A percentile compares a stretch with the other conserved stretches of the same genome.
Conservation (phyloP, 2,329 filamentous ascomycete genomes). For the Alternaria infectoria region DNA sequence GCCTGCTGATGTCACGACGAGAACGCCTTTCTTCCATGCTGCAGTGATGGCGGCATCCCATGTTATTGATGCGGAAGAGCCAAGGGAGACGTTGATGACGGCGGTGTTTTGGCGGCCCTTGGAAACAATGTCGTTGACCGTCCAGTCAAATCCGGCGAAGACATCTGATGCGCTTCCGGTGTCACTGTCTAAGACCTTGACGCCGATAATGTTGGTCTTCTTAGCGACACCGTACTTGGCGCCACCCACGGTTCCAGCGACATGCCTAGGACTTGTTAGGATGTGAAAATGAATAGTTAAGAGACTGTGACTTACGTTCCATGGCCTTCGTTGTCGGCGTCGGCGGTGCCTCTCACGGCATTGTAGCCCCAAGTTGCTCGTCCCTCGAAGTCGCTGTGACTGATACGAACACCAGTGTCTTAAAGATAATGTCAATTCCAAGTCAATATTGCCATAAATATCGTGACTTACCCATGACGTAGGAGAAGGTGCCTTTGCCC, state of each 20-base stretch:
- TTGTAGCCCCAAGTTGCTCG: conserved; percentile 41
- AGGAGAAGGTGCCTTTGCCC: conserved; percentile 47
- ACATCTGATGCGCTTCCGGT: conserved; percentile 30
- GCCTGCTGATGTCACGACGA: conserved; percentile 45
- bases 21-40: conserved; percentile 41
- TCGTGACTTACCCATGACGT: conserved; percentile 54
- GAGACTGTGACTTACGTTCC: conserved; percentile 23
- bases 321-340: conserved; percentile 38
- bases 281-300: accelerated
- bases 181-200: conserved; percentile 41
- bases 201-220: conserved; percentile 42
- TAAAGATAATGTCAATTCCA: background rate
- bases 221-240: conserved; percentile 43
- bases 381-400: conserved; percentile 53
- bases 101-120: conserved; percentile 36
- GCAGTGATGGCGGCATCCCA: conserved; percentile 45
- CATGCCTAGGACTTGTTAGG: conserved; percentile 24
- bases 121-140: conserved; percentile 41
- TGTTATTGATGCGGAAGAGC: conserved; percentile 32
- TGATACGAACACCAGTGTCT: conserved; percentile 66
- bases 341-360: conserved; percentile 18
- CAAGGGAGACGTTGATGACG: conserved; percentile 50
- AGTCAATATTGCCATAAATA: background rate
- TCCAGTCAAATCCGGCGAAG: conserved; percentile 42
- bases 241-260: conserved; percentile 40